Conservation (phyloP, 768 basidiomycete genomes). For the Russula olivacea region DNA sequence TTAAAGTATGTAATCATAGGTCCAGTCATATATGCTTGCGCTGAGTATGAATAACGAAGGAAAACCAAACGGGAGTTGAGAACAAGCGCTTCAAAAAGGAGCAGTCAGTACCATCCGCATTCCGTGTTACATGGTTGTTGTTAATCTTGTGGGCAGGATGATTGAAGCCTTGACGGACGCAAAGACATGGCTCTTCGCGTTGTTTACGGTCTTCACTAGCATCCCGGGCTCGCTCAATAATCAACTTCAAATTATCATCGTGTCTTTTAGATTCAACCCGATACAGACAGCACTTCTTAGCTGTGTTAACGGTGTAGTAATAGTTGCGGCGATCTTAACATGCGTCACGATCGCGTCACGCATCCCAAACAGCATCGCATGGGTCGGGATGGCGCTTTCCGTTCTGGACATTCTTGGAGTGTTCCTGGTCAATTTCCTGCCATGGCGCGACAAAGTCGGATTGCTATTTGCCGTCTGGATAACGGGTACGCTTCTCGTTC, state of each 20-base stretch:
- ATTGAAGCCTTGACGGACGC: slow-evolving; percentile 61
- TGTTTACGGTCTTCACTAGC: slow-evolving; percentile 55
- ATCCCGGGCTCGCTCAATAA: slow-evolving; percentile 64
- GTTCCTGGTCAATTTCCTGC: slow-evolving; percentile 56
- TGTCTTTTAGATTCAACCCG: slow-evolving; percentile 56
- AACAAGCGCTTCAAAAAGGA: slow-evolving; percentile 77
- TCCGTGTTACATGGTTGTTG: neutral
- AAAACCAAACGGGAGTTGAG: slow-evolving; percentile 76
- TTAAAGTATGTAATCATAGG: slow-evolving; percentile 42
- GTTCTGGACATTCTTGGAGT: slow-evolving; percentile 60
- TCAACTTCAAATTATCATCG: slow-evolving; percentile 58
- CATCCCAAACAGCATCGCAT: slow-evolving; percentile 54
- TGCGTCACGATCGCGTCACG: slow-evolving; percentile 53
- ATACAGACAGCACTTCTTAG: slow-evolving; percentile 65
- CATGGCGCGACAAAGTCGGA: slow-evolving; percentile 60
- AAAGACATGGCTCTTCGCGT: slow-evolving; percentile 72
- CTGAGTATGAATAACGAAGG: slow-evolving; percentile 32
- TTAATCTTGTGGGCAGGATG: slow-evolving; percentile 39
- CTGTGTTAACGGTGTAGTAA: slow-evolving; percentile 58
- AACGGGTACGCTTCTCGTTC: slow-evolving; percentile 37
- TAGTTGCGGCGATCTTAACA: slow-evolving; percentile 63
- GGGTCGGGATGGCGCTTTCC: slow-evolving; percentile 51
- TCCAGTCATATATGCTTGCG: neutral
- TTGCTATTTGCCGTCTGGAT: slow-evolving; percentile 53
- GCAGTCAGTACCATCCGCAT: slow-evolving; percentile 46